Conservation (phyloP, 768 basidiomycete species). For the Auricularia sp. region DNA sequence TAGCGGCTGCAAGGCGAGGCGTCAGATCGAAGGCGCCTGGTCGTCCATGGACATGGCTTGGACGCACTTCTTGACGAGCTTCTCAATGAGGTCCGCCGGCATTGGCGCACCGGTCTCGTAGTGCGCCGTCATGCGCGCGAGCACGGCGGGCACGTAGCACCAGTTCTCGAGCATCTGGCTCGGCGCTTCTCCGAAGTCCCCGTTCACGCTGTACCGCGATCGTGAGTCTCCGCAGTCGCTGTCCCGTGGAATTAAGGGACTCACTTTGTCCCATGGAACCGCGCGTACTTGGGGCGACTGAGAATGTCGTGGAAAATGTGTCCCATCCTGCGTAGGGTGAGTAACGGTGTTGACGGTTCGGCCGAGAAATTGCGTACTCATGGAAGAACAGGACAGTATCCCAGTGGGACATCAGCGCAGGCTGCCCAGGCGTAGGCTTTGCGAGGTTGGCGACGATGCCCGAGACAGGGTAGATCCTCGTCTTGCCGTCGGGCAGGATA, state of each 20-base stretch:
- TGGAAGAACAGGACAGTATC: slow-evolving; percentile 90
- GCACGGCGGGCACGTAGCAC: slow-evolving; percentile 78
- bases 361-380: slow-evolving; percentile 26
- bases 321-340: slow-evolving; percentile 47
- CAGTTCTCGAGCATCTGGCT: slow-evolving; percentile 92
- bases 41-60: not conserved
- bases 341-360: no score
- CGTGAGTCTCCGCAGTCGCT: not conserved
- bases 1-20: slow-evolving; percentile 32
- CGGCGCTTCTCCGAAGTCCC: slow-evolving; percentile 81
- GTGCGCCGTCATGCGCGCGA: slow-evolving; percentile 71
- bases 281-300: slow-evolving; percentile 54
- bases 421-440: slow-evolving; percentile 69
- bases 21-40: not conserved
- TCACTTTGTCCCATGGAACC: slow-evolving; percentile 77
- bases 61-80: slow-evolving; percentile 66
- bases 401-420: slow-evolving; percentile 74
- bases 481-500: slow-evolving; percentile 32
- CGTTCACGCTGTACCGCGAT: slow-evolving; percentile 36
- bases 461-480: slow-evolving; percentile 57
- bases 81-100: slow-evolving; percentile 60
- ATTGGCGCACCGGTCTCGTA: slow-evolving; percentile 64
- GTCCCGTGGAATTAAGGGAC: not conserved
- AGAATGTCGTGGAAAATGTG: slow-evolving; percentile 44
- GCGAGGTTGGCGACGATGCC: slow-evolving; percentile 90